Percentiles rank a stretch among this genome's conserved stretches.
Conservation (phyloP, 2,329 filamentous ascomycete species). For the Fusarium transvaalense region DNA sequence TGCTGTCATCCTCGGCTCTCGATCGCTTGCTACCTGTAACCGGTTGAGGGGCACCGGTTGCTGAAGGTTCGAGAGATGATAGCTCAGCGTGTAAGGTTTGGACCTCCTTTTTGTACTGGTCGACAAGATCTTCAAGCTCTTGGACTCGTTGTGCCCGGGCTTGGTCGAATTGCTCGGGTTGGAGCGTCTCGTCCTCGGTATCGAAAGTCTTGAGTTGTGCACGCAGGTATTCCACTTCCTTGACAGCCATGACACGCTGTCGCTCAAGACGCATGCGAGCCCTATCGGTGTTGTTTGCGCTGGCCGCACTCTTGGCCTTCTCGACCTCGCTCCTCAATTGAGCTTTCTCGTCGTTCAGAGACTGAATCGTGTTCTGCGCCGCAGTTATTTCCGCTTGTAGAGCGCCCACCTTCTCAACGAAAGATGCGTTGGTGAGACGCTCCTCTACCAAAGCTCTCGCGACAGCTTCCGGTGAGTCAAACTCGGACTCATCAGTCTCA, state of each 20-base stretch:
- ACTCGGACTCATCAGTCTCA: constrained; percentile 74
- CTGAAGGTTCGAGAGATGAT: constrained; percentile 68
- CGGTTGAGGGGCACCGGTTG: constrained; percentile 54
- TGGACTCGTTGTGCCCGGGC: constrained; percentile 79
- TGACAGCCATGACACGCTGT: constrained; percentile 85
- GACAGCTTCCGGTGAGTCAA: constrained; percentile 88
- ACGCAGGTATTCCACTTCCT: constrained; percentile 93
- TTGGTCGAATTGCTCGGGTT: constrained; percentile 82
- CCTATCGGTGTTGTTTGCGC: constrained; percentile 70
- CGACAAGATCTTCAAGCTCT: constrained; percentile 86
- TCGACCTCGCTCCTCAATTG: constrained; percentile 77
- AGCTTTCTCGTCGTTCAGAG: constrained; percentile 76
- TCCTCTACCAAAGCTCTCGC: constrained; percentile 87
- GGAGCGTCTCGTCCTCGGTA: constrained; percentile 87
- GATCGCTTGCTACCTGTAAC: constrained; percentile 72
- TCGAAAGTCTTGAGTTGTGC: constrained; percentile 92
- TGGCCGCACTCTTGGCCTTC: constrained; percentile 68
- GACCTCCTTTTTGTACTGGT: constrained; percentile 86
- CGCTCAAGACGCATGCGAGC: constrained; percentile 82
- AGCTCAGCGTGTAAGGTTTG: constrained; percentile 80
- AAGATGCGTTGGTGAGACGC: constrained; percentile 80
- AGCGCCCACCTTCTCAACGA: constrained; percentile 84
- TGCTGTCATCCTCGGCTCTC: constrained; percentile 70
- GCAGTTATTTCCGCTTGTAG: constrained; percentile 83
- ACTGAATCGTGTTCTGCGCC: constrained; percentile 80